Conservation (phyloP, 495 filamentous ascomycete species). For the Aeminium ludgeri region DNA sequence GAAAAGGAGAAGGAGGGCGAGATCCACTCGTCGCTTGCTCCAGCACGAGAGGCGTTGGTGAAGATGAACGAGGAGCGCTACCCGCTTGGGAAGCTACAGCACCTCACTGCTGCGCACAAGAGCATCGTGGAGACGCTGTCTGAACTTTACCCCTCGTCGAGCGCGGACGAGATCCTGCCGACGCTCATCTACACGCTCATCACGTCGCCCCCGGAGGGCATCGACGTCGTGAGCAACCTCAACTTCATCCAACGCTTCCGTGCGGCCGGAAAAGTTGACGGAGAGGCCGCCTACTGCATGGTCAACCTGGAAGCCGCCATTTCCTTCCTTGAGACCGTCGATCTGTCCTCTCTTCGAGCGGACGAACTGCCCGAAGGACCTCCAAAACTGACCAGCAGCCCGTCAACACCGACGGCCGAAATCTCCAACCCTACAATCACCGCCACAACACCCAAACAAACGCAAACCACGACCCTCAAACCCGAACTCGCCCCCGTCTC, state of each 20-base stretch:
- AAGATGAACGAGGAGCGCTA: constrained; percentile 77
- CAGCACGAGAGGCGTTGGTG: constrained; percentile 54
- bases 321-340: constrained; percentile 92
- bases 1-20: constrained; percentile 54
- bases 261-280: constrained; percentile 67
- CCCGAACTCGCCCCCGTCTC: too few species aligned
- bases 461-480: too few species aligned
- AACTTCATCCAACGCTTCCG: constrained; percentile 91
- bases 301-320: constrained; percentile 93
- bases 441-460: too few species aligned
- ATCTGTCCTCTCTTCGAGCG: constrained; percentile 77
- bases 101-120: constrained; percentile 78
- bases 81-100: constrained; percentile 79
- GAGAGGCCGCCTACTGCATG: constrained; percentile 88
- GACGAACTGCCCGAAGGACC: constrained; percentile 55
- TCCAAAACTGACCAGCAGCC: constrained; percentile 34
- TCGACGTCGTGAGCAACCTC: constrained; percentile 82
- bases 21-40: constrained; percentile 53
- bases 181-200: constrained; percentile 92
- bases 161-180: constrained; percentile 89
- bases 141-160: constrained; percentile 62
- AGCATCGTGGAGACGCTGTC: constrained; percentile 80
- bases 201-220: constrained; percentile 68
- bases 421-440: constrained; percentile 3
- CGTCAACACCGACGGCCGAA: constrained; percentile 30